phyloP scores from a whole-genome alignment of 2,329 filamentous ascomycete genomes.

The Sporothrix pseudoabietina region DNA sequence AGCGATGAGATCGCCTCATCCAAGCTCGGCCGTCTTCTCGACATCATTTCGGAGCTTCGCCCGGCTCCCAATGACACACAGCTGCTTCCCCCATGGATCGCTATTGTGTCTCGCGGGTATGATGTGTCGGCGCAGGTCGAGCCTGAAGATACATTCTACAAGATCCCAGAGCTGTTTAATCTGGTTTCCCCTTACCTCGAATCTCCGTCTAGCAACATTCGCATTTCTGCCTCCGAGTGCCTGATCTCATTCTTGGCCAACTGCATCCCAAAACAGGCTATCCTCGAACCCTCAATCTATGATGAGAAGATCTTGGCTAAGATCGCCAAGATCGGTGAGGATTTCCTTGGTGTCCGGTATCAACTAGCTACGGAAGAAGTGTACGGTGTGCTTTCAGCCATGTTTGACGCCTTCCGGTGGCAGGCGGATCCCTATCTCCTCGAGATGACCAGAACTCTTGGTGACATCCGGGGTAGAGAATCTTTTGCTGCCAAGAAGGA shows the following conservation, averaged over 20 bases:
- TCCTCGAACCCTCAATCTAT: slow-evolving; percentile 86
- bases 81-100: slow-evolving; percentile 93
- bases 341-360: slow-evolving; percentile 84
- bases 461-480: slow-evolving; percentile 83
- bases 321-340: slow-evolving; percentile 70
- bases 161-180: slow-evolving; percentile 80
- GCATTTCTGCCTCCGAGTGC: slow-evolving; percentile 92
- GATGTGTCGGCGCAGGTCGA: slow-evolving; percentile 88
- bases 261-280: slow-evolving; percentile 79
- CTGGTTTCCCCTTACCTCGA: slow-evolving; percentile 80
- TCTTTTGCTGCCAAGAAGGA: slow-evolving; percentile 94
- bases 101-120: slow-evolving; percentile 90
- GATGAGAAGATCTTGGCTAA: slow-evolving; percentile 89
- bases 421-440: slow-evolving; percentile 76
- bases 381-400: slow-evolving; percentile 81
- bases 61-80: slow-evolving; percentile 93
- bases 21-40: slow-evolving; percentile 85
- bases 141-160: slow-evolving; percentile 87
- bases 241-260: slow-evolving; percentile 90
- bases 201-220: slow-evolving; percentile 88
- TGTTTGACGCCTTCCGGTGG: slow-evolving; percentile 88
- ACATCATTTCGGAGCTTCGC: slow-evolving; percentile 88
- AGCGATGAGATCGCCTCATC: slow-evolving; percentile 82
- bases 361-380: slow-evolving; percentile 94
- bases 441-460: slow-evolving; percentile 74